These are phyloP conservation scores for Ampelomyces quisqualis DNA, from an alignment of 2,329 filamentous ascomycete genomes.

Conservation along the genomic window DNA sequence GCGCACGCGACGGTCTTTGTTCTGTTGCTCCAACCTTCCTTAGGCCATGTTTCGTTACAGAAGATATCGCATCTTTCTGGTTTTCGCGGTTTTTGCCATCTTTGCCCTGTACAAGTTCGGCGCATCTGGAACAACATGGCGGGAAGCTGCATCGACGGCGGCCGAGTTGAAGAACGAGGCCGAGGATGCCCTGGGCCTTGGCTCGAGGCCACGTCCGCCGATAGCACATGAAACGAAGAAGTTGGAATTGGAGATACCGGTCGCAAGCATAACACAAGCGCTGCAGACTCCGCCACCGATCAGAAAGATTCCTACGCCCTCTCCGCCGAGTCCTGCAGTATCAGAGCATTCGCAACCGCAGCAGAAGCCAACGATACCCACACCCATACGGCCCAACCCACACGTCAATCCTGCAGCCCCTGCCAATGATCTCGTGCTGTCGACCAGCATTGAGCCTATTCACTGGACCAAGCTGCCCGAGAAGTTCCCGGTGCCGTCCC, in stretches of 20 bases:
- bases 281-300: constrained; percentile 36
- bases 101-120: constrained; percentile 57
- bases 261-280: constrained; percentile 26
- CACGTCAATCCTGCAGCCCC: constrained; percentile 14
- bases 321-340: constrained; percentile 12
- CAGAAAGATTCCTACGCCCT: constrained; percentile 14
- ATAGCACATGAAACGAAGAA: constrained; percentile 38
- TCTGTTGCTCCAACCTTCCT: constrained; percentile 7
- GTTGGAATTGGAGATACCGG: constrained; percentile 34
- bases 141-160: constrained; percentile 24
- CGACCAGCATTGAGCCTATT: constrained; percentile 38
- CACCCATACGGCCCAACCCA: constrained; percentile 15
- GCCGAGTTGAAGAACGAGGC: constrained; percentile 19
- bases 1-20: constrained; percentile 10
- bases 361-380: constrained; percentile 21
- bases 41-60: constrained; percentile 58
- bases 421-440: constrained; percentile 23
- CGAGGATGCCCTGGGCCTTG: constrained; percentile 17
- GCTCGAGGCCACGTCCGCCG: constrained; percentile 25
- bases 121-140: constrained; percentile 47
- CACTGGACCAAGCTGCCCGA: constrained; percentile 77
- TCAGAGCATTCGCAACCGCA: constrained; percentile 8
- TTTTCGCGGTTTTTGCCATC: constrained; percentile 57
- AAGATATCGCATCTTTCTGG: constrained; percentile 62
- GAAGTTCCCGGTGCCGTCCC: constrained; percentile 71